A percentile compares a stretch with the other conserved stretches of the same genome.
phyloP scores from a whole-genome alignment of 495 filamentous ascomycete genomes.

The Friedmanniomyces endolithicus region DNA sequence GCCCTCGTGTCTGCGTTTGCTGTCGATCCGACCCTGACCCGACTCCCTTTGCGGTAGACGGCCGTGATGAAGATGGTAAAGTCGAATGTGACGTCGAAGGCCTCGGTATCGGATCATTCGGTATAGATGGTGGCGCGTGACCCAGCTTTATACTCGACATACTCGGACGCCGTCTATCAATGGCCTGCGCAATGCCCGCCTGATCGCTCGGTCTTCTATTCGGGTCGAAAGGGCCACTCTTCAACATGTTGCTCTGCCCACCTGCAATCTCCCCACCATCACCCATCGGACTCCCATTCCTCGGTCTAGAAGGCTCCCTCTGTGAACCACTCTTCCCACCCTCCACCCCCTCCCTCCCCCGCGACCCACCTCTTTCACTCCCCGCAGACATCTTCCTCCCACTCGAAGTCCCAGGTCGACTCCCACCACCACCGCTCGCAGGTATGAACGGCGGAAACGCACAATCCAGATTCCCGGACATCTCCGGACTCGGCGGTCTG shows the following conservation, averaged over 20 bases:
- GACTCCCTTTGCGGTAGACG: neutral
- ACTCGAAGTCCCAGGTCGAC: constrained; percentile 34
- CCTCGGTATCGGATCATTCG: constrained; percentile 4
- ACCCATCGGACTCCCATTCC: constrained; percentile 35
- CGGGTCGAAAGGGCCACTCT: constrained; percentile 53
- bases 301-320: constrained; percentile 32
- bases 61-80: neutral
- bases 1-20: neutral
- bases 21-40: neutral
- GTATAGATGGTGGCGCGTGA: constrained; percentile 6
- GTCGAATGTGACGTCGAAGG: constrained; percentile 8
- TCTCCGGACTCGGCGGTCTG: constrained; percentile 29
- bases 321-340: neutral
- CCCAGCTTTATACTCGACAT: constrained; percentile 9
- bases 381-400: neutral
- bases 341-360: constrained; percentile 1
- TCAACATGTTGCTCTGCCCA: constrained; percentile 52
- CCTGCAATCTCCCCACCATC: constrained; percentile 34
- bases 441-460: constrained; percentile 49
- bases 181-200: constrained; percentile 7
- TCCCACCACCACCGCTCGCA: constrained; percentile 21
- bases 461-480: constrained; percentile 41
- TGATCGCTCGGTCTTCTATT: constrained; percentile 17
- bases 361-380: constrained; percentile 10
- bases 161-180: constrained; percentile 11